Conservation (phyloP, 495 filamentous ascomycete genomes). For the Astrothelium macrocarpum region DNA sequence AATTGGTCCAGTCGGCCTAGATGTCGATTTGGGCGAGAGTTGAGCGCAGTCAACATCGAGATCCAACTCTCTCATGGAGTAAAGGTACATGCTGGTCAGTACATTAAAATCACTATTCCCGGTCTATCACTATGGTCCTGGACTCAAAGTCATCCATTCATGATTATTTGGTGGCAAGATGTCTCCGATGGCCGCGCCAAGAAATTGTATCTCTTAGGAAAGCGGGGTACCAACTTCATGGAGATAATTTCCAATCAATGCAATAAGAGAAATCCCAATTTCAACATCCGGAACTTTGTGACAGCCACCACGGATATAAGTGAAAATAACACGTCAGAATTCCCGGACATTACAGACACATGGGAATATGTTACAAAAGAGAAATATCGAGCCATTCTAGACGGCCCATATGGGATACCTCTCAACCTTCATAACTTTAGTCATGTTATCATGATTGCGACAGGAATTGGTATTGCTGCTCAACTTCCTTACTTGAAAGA, state of each 20-base stretch:
- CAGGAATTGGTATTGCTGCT: slow-evolving; percentile 33
- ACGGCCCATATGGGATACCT: slow-evolving; percentile 31
- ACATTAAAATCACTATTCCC: background rate
- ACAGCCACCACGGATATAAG: no score
- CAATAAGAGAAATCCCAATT: background rate
- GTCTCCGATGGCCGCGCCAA: background rate
- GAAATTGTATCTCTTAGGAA: background rate
- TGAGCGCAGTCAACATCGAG: background rate
- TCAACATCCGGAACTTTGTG: no score
- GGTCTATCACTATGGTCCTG: background rate
- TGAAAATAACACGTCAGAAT: no score
- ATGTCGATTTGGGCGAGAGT: background rate
- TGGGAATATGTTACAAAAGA: no score
- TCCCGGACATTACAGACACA: no score
- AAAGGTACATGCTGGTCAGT: background rate
- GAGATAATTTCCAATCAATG: background rate
- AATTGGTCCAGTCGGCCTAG: background rate
- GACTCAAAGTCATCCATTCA: background rate
- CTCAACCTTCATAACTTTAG: slow-evolving; percentile 30
- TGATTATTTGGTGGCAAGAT: background rate
- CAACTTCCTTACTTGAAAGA: slow-evolving; percentile 34
- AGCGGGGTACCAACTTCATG: background rate
- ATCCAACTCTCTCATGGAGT: background rate
- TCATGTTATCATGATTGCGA: slow-evolving; percentile 30
- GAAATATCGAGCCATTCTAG: slow-evolving; percentile 9